phyloP scores from a whole-genome alignment of 257 asterid genomes.

The Forsythia suspensa region DNA sequence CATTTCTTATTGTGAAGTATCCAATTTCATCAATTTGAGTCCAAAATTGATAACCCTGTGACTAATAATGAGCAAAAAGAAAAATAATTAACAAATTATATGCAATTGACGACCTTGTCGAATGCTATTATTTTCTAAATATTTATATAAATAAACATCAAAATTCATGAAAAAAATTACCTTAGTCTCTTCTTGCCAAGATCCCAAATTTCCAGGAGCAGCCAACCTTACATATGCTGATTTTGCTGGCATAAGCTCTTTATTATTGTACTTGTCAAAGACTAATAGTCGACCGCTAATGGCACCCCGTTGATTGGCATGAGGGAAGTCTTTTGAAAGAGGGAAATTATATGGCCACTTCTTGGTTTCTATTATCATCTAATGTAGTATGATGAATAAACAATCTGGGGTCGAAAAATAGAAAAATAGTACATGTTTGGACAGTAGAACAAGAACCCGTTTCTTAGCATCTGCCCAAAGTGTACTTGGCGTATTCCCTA shows the following conservation, averaged over 20 bases:
- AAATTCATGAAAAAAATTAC: slow-evolving; percentile 14
- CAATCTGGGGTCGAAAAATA: neutral
- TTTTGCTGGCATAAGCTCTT: slow-evolving; percentile 34
- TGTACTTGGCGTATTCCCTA: slow-evolving; percentile 16
- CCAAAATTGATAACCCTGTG: slow-evolving; percentile 83
- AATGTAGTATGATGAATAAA: neutral
- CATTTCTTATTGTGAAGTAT: slow-evolving; percentile 33
- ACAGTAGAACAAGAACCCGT: slow-evolving; percentile 35
- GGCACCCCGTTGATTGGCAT: slow-evolving; percentile 48
- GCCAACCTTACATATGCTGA: slow-evolving; percentile 74
- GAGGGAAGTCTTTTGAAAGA: slow-evolving; percentile 47
- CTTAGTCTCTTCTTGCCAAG: slow-evolving; percentile 76
- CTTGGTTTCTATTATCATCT: slow-evolving; percentile 45
- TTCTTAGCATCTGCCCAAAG: slow-evolving; percentile 69
- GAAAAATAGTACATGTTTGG: neutral
- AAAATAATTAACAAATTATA: too few relatives aligned
- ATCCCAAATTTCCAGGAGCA: slow-evolving; percentile 59
- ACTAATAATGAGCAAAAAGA: neutral
- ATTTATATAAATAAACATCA: neutral
- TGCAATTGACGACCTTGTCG: neutral
- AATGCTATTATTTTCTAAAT: neutral
- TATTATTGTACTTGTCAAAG: slow-evolving; percentile 43
- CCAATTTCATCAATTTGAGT: slow-evolving; percentile 45
- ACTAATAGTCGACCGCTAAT: slow-evolving; percentile 58
- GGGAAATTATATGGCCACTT: slow-evolving; percentile 91